Evolutionary conservation across 2,329 filamentous ascomycete genomes (phyloP), one percentile per base, ranked within the genome.

Genomic region (Alternaria atra): DNA sequence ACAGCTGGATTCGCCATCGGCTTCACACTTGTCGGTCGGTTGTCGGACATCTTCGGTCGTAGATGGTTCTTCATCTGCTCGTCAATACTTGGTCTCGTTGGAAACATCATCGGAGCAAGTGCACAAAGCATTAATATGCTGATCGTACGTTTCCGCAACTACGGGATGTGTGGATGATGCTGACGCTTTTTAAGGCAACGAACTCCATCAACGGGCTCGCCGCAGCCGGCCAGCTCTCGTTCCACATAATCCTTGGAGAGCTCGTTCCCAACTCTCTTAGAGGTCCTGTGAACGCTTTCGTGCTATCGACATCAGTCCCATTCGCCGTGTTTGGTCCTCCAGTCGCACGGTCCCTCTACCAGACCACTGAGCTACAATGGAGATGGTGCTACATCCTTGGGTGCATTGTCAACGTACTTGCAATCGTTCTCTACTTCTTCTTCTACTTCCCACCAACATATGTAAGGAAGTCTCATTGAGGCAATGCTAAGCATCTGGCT

Each of bases 1-100:
- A 72, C 76, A 1, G 70, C 71, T 8, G 73, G 75, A 10, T 75
- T 76, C 13, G 76, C 77, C 5, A 73, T 79, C 37, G 74, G 75
- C 32, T 79, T 79, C 58, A 70, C 76, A 1, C 69, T 80, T 34
- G 75, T 80, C 30, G 78, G 78, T 23, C 73, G 74, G 9, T 61
- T 80, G 2, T 77, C 73, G 5, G 78, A 80, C 50, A 79, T 80
- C 30, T 79, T 80, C 47, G 79, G 78, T 17, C 61, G 77, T 50
- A 58, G 77, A 61, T 76, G 65, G 65, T 73, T 74, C 50, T 79
- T 79, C 68, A 79, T 79, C 53, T 66, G 69, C 17, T 71, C 74
- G 1, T 76, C 72, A 4, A 39, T 73, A n/a, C 65, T 80, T 12
- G 74, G 72, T 10, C 50, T 79, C 12, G 64, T 79, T 43, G 77